Evolutionary conservation across 106 monocot genomes (phyloP).

Genomic region (Acorus gramineus): DNA sequence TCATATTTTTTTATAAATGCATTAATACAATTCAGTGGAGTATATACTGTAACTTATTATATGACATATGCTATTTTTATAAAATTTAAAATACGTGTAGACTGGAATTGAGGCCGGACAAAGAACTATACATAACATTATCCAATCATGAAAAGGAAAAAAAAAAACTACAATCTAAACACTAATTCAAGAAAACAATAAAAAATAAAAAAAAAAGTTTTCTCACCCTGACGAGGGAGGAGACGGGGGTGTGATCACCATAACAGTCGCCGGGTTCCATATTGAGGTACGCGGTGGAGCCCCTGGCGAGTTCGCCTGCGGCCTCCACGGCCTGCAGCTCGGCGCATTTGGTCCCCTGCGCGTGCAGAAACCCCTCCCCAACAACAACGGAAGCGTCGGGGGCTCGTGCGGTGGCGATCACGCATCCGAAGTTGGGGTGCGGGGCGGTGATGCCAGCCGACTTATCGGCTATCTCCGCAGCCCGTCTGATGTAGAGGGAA

Average conservation of each 20-base stretch:
- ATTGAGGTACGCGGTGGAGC: conserved; percentile 77
- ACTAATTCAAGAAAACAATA: background rate
- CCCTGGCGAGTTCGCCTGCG: conserved; percentile 48
- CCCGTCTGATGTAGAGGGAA: conserved; percentile 39
- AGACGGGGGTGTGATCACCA: conserved; percentile 65
- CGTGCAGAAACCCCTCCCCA: conserved; percentile 81
- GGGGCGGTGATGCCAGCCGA: conserved; percentile 76
- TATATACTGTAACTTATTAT: too few relatives aligned
- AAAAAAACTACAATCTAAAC: background rate
- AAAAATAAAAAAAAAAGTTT: background rate
- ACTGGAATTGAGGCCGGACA: too few relatives aligned
- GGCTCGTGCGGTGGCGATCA: conserved; percentile 25
- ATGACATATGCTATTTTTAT: too few relatives aligned
- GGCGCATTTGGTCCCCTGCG: conserved; percentile 90
- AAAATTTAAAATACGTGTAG: too few relatives aligned
- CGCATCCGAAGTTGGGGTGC: conserved; percentile 93
- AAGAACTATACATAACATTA: too few relatives aligned
- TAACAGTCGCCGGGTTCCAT: conserved; percentile 90
- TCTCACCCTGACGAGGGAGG: conserved; percentile 59
- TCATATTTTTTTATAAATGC: too few relatives aligned
- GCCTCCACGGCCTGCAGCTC: conserved; percentile 82
- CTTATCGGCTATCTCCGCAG: conserved; percentile 61
- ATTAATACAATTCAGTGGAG: too few relatives aligned
- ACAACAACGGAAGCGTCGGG: conserved; percentile 17
- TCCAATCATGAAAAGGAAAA: background rate